These are phyloP conservation scores for Xylaria sp. DNA, from an alignment of 2,329 filamentous ascomycete genomes.

Conservation along the genomic window DNA sequence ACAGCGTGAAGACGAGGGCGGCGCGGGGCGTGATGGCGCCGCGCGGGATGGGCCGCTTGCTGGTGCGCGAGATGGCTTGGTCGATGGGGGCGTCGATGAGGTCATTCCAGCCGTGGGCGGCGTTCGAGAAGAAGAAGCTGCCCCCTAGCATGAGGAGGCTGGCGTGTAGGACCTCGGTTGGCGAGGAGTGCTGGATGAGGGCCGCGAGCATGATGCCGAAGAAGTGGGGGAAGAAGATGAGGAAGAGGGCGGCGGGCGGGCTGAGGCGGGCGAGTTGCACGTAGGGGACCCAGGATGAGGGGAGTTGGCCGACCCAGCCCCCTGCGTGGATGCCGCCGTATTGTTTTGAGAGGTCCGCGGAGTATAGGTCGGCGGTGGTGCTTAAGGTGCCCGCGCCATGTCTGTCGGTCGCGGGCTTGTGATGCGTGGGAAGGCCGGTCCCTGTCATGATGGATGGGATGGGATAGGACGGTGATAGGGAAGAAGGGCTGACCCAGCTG, in stretches of 20 bases:
- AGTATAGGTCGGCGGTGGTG: conserved; percentile 11
- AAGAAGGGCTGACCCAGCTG: not conserved
- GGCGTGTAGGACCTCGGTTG: conserved; percentile 18
- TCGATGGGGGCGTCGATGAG: conserved; percentile 34
- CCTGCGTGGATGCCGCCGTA: conserved; percentile 33
- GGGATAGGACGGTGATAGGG: not conserved
- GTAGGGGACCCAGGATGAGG: conserved; percentile 32
- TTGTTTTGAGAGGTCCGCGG: conserved; percentile 24
- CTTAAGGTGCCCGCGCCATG: not conserved
- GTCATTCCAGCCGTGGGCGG: conserved; percentile 35
- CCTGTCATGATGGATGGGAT: conserved; percentile 10
- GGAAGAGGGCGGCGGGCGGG: conserved; percentile 30
- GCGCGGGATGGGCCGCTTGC: conserved; percentile 32
- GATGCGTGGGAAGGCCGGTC: conserved; percentile 11
- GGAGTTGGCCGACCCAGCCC: conserved; percentile 30
- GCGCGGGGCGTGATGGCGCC: conserved; percentile 29
- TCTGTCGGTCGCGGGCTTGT: conserved; percentile 18
- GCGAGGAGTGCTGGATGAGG: conserved; percentile 19
- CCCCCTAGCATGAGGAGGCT: conserved; percentile 23
- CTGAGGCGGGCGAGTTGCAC: conserved; percentile 32
- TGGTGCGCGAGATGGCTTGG: conserved; percentile 29
- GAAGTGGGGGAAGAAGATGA: conserved; percentile 34
- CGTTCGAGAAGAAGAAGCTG: conserved; percentile 33
- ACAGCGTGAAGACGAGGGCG: conserved; percentile 30
- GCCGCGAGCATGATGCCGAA: conserved; percentile 31